Percentiles rank a stretch among this genome's conserved stretches.
Conservation (phyloP, 106 monocot genomes). For the Amphibolis antarctica region DNA sequence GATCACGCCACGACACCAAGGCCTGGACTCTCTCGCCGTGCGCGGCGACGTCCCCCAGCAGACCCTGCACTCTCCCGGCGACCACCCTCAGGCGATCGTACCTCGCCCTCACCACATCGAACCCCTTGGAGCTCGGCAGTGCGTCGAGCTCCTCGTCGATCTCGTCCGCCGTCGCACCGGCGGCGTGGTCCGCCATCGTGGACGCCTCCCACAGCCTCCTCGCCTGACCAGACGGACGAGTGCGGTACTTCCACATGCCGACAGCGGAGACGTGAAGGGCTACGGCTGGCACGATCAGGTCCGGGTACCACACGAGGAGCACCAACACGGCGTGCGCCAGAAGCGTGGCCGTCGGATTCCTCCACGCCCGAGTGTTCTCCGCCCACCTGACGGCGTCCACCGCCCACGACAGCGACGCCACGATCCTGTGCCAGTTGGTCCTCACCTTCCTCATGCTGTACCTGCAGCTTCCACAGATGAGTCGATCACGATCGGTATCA, state of each 20-base stretch:
- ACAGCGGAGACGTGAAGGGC: constrained; percentile 33
- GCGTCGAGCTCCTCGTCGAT: constrained; percentile 89
- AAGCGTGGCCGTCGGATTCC: constrained; percentile 55
- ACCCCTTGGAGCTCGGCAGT: constrained; percentile 37
- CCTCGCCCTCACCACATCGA: constrained; percentile 53
- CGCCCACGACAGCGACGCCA: constrained; percentile 34
- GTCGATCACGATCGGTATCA: background rate
- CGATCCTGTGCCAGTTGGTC: constrained; percentile 54
- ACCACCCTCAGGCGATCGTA: constrained; percentile 53
- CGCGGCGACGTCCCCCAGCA: constrained; percentile 62
- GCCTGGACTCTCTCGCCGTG: constrained; percentile 68
- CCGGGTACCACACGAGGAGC: constrained; percentile 53
- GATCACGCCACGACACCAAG: constrained; percentile 68
- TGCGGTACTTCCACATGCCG: constrained; percentile 49
- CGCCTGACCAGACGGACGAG: constrained; percentile 26
- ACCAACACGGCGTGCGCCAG: constrained; percentile 51
- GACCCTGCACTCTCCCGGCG: constrained; percentile 43
- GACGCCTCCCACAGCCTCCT: constrained; percentile 25
- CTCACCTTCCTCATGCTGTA: constrained; percentile 71
- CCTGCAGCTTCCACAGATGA: background rate
- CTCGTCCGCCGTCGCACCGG: constrained; percentile 31
- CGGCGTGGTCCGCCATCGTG: constrained; percentile 18
- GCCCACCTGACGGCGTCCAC: constrained; percentile 32
- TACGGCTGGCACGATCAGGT: constrained; percentile 51
- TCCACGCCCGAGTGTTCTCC: constrained; percentile 37